A percentile compares a stretch with the other conserved stretches of the same genome.
Conservation (phyloP, 768 basidiomycete genomes). For the Leccinum incarnatum region DNA sequence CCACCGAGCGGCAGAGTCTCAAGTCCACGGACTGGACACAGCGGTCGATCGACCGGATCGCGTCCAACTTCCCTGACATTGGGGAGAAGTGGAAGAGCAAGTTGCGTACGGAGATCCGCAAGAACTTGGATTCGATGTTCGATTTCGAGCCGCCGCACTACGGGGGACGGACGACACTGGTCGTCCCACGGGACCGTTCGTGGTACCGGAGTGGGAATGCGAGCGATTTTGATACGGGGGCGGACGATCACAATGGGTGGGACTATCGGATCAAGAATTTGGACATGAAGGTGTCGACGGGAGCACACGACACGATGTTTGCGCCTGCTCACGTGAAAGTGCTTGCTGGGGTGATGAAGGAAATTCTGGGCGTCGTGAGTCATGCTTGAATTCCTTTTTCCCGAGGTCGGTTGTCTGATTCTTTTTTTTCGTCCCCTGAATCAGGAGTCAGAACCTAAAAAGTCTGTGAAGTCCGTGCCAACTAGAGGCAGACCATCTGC, state of each 20-base stretch:
- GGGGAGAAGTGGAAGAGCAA: slow-evolving; percentile 32
- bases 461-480: too few species aligned
- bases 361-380: slow-evolving; percentile 10
- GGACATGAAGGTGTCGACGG: slow-evolving; percentile 27
- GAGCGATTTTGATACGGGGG: slow-evolving; percentile 30
- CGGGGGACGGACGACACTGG: slow-evolving; percentile 21
- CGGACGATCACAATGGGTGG: slow-evolving; percentile 33
- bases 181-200: slow-evolving; percentile 32
- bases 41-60: slow-evolving; percentile 30
- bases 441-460: too few species aligned
- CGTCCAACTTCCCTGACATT: slow-evolving; percentile 31
- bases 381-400: background rate
- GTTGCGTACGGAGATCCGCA: slow-evolving; percentile 29
- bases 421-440: background rate
- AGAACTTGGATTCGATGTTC: slow-evolving; percentile 34
- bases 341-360: slow-evolving; percentile 26
- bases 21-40: slow-evolving; percentile 32
- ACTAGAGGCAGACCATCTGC: too few species aligned
- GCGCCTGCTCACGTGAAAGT: slow-evolving; percentile 31
- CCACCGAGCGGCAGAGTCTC: slow-evolving; percentile 25
- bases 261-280: slow-evolving; percentile 25
- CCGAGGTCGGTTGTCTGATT: background rate
- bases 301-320: slow-evolving; percentile 33
- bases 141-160: slow-evolving; percentile 30
- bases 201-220: slow-evolving; percentile 31